Evolutionary conservation across 306 rosid genomes (phyloP), one percentile per base, ranked within the genome.

Genomic region (Lagenaria siceraria): DNA sequence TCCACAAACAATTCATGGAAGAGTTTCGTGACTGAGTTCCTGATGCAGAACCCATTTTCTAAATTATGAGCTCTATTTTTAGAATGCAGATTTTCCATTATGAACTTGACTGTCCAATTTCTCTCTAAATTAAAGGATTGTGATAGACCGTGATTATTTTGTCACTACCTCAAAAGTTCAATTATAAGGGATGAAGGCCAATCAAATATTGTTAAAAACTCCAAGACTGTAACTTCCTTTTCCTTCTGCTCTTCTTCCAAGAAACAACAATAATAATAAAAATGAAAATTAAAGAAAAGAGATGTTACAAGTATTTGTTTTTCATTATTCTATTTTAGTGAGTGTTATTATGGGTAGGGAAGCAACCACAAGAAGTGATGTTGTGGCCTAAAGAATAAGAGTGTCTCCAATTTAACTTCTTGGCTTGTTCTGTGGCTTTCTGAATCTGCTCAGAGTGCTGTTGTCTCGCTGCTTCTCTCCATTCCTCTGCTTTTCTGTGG

Each of bases 401-500:
- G 79, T 75, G 81, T 48, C 87, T 84, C 59, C 74, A 77, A 66
- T 80, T 89, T 52, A 83, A 86, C 85, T 92, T 90, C 56, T 81
- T 88, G 52, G 87, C 90, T 66, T 89, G 87, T 56, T 85, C 87
- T 22, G 85, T 76, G 48, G 88, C 85, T 80, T 85, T 92, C 52
- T 85, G 86, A 25, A 88, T 86, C 75, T 89, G 98, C 66, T 92
- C 97, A 27, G 84, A 64, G 76, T 92, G 99, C 55, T 90, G 92
- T 29, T 89, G 86, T 82, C 86, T 82, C 0, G 98, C 99, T 51
- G 83, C 78, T 81, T 65, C 91, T 75, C 94, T 89, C 93, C 88
- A 81, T 65, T 96, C 99, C 79, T 92, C 96, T 2, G 98, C 97
- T 85, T 92, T 96, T 83, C 97, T 86, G 64, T 89, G 91, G 72